Conservation (phyloP, 2,329 filamentous ascomycete genomes). For the Hypocrella siamensis region DNA sequence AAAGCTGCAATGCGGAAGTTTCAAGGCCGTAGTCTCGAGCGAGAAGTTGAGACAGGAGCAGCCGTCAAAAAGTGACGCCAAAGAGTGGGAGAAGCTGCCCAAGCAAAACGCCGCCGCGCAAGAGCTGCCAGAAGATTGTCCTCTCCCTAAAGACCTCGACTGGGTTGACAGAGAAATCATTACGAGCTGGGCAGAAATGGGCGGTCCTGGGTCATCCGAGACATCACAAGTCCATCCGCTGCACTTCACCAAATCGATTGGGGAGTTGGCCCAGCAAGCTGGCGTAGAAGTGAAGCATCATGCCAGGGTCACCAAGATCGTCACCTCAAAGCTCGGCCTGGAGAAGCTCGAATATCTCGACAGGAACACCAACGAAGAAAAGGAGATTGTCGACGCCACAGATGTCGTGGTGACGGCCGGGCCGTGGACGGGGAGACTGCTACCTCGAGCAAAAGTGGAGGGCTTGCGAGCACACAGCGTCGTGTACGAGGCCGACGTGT, state of each 20-base stretch:
- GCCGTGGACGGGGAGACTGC: constrained; percentile 45
- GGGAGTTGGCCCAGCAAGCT: constrained; percentile 53
- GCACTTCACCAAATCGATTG: constrained; percentile 77
- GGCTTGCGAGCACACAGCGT: constrained; percentile 49
- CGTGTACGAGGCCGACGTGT: constrained; percentile 48
- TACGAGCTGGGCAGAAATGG: constrained; percentile 67
- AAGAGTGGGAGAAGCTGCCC: constrained; percentile 44
- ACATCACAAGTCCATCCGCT: constrained; percentile 92
- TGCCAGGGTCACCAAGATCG: constrained; percentile 51
- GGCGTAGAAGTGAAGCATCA: constrained; percentile 54
- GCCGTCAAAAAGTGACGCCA: constrained; percentile 13
- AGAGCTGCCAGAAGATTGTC: constrained; percentile 34
- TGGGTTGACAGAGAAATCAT: constrained; percentile 63
- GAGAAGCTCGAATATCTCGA: constrained; percentile 45
- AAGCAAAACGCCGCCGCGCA: constrained; percentile 38
- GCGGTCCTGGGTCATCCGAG: constrained; percentile 45
- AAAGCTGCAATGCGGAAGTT: constrained; percentile 54
- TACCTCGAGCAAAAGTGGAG: constrained; percentile 41
- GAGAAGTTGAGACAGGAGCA: constrained; percentile 17
- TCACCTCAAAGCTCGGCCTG: constrained; percentile 34
- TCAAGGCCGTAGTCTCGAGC: constrained; percentile 23
- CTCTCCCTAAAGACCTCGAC: constrained; percentile 63
- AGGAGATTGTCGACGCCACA: constrained; percentile 27
- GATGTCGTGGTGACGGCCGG: constrained; percentile 42
- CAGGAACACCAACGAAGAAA: constrained; percentile 20